These are phyloP conservation scores for Pseudonectria buxi DNA, from an alignment of 2,329 filamentous ascomycete species.

Conservation along the genomic window DNA sequence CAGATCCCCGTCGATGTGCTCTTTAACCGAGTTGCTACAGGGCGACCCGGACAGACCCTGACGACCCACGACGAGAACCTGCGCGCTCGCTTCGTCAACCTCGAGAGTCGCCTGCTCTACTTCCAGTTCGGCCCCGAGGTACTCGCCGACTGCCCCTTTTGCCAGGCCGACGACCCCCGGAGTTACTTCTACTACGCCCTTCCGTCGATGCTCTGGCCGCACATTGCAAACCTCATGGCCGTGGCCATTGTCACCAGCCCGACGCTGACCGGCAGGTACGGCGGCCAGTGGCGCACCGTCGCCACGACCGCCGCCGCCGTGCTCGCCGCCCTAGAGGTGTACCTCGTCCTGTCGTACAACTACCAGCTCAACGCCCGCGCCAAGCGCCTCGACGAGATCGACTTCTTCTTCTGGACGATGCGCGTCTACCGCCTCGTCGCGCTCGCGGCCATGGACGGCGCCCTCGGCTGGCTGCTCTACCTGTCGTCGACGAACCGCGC, in stretches of 20 bases:
- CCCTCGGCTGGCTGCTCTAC: conserved; percentile 62
- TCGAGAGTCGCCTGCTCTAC: conserved; percentile 73
- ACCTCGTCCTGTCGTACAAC: conserved; percentile 57
- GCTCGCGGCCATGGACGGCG: conserved; percentile 58
- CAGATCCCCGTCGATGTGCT: conserved; percentile 80
- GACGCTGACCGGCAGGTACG: conserved; percentile 55
- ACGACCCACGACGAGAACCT: conserved; percentile 58
- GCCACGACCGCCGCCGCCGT: conserved; percentile 58
- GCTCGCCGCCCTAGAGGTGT: conserved; percentile 59
- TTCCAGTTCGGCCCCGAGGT: conserved; percentile 72
- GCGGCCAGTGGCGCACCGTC: conserved; percentile 60
- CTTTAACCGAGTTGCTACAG: conserved; percentile 63
- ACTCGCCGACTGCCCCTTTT: conserved; percentile 75
- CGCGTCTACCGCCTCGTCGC: conserved; percentile 55
- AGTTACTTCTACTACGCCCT: conserved; percentile 77
- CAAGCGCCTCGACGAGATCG: conserved; percentile 54
- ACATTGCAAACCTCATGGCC: conserved; percentile 68
- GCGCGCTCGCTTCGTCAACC: conserved; percentile 59
- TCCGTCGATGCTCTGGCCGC: conserved; percentile 65
- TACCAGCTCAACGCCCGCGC: conserved; percentile 57
- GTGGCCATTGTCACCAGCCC: conserved; percentile 69
- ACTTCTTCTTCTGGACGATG: conserved; percentile 66
- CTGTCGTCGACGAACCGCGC: conserved; percentile 74
- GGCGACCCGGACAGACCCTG: conserved; percentile 43
- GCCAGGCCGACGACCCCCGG: conserved; percentile 59